Conservation (phyloP, 305 asterid genomes). For the Galium porrigens region DNA sequence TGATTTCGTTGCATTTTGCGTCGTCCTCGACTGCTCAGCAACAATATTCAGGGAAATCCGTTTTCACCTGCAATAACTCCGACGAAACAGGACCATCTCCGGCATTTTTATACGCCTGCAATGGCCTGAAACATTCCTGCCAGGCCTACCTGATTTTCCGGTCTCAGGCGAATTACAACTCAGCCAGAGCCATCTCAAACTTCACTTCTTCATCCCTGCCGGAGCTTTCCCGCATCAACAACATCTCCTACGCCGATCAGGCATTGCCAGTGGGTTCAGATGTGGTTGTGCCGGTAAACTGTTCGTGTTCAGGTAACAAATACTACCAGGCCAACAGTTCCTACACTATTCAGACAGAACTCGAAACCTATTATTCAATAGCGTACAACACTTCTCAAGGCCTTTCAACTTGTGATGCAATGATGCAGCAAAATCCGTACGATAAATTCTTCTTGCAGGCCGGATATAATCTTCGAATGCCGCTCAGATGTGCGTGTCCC, state of each 20-base stretch:
- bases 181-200: slow-evolving; percentile 37
- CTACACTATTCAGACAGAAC: slow-evolving; percentile 15
- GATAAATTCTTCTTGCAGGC: slow-evolving; percentile 11
- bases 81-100: slow-evolving; percentile 29
- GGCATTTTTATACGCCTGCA: slow-evolving; percentile 42
- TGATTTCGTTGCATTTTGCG: slow-evolving; percentile 15
- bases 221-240: slow-evolving; percentile 31
- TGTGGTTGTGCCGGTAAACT: slow-evolving; percentile 37
- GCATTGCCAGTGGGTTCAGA: slow-evolving; percentile 23
- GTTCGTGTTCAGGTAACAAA: slow-evolving; percentile 36
- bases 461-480: slow-evolving; percentile 31
- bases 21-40: slow-evolving; percentile 31
- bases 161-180: slow-evolving; percentile 24
- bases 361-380: slow-evolving; percentile 29
- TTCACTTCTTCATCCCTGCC: slow-evolving; percentile 30
- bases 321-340: slow-evolving; percentile 53
- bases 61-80: slow-evolving; percentile 22
- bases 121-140: slow-evolving; percentile 27
- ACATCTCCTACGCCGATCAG: slow-evolving; percentile 24
- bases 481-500: slow-evolving; percentile 67
- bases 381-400: slow-evolving; percentile 39
- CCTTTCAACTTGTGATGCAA: slow-evolving; percentile 45
- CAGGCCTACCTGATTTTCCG: slow-evolving; percentile 34
- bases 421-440: slow-evolving; percentile 28
- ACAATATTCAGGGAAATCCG: slow-evolving; percentile 30